Base-by-base conservation (phyloP, 768 basidiomycete genomes). In the Mycena vitilis region DNA sequence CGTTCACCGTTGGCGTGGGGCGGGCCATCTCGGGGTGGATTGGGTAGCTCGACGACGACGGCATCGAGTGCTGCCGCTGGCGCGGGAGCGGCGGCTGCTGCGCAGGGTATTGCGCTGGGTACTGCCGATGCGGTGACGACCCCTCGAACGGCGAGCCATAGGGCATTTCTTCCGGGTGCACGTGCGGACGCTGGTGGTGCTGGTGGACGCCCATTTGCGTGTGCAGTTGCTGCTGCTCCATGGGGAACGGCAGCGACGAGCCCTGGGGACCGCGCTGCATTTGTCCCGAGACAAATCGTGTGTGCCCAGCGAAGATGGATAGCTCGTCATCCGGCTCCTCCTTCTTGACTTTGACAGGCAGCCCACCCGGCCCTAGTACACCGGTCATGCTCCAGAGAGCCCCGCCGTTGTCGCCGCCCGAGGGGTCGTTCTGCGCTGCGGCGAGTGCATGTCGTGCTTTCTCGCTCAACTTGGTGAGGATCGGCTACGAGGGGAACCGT, bases 271-370 rank as follows among this genome's bases (percentile, higher is more conserved):
- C 55, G 22, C 61, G 73, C 40, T 74, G 78, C 63, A 75, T 79
- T 71, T 84, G 83, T 10, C 81, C 79, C 3, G 88, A 86, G 16
- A 92, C 86, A 47, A 93, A 86, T 11, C 87, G 83, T 0, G 87
- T 90, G 65, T 87, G 86, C 5, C 91, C 92, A 0, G 90, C 87
- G 72, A 92, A 89, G 51, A 93, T 90, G 0, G 87, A 81, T 5
- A 93, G 80, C 68, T 91, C 91, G 65, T 93, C 91, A 22, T 88
- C 89, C 0, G 78, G 81, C 13, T 83, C 83, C 56, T 88, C 87
- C 64, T 84, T 80, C 60, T 87, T 85, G 71, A 72, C 71, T 45
- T 69, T 65, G 37, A 72, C 71, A 7, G 70, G 70, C 36, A 44
- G 44, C 36, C 70, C 70, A 11, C 34, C 25, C 22, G 71, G 64